Base-by-base conservation (phyloP, 2,329 filamentous ascomycete genomes). In the Fusarium sp. region DNA sequence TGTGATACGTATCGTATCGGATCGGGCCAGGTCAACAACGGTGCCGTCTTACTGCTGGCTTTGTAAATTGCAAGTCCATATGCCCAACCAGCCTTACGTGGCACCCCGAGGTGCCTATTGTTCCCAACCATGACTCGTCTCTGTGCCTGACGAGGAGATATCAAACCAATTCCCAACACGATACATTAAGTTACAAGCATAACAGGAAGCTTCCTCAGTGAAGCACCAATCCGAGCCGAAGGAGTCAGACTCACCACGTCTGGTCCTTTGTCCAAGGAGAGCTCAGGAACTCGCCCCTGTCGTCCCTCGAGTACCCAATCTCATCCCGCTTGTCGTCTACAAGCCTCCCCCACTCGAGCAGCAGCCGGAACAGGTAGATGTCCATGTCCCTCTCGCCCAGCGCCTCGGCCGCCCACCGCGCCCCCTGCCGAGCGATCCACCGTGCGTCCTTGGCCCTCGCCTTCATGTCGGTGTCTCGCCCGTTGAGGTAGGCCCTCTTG, bases 271-370 rank as follows among this genome's bases (percentile, higher is more conserved):
- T 82, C 81, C 81, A 84, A 27, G 65, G 74, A 47, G 79, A 77
- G 50, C 69, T 80, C 35, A 76, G 68, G 64, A 81, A 79, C 50
- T 76, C 74, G n/a, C 80, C 81, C 16, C 78, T 77, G 29, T 73
- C 71, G 40, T 78, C 72, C 56, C 72, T 78, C 33, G 74, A 73
- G 62, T 80, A 83, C n/a, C 84, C 85, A 70, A 88, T 80, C 14
- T 82, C 81, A n/a, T 88, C 85, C 70, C 88, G 81, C 42, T 84
- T 79, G 77, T 95, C 92, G 81, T 93, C 89, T 25, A 92, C 88
- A 52, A 95, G 79, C 70, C 93, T 84, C 3, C 88, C 93, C 92
- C 93, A 97, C 84, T 97, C 94, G 22, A 97, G 82, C 76, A 97
- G 82, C 69, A 97, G 80, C 56, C 94, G 85, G 79, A 95, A 97